Percentiles rank a stretch among this genome's conserved stretches.
Conservation (phyloP, 805 yeast species). For the Ogataea paraovalis region DNA sequence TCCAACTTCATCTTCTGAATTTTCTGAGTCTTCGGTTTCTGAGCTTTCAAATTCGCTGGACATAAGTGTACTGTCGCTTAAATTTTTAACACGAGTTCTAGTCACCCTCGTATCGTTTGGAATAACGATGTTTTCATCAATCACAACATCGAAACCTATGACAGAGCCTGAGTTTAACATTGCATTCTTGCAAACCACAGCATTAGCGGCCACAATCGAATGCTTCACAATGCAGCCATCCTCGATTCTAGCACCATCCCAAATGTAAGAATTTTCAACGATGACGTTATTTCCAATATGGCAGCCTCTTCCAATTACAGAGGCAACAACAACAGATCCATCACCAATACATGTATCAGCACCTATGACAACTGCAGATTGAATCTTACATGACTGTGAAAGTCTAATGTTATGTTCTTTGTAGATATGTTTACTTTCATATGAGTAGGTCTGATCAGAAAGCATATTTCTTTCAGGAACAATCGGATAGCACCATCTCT, state of each 20-base stretch:
- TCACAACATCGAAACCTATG: conserved; percentile 68
- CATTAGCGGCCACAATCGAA: conserved; percentile 68
- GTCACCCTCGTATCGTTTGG: conserved; percentile 51
- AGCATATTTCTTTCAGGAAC: conserved; percentile 81
- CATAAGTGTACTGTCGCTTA: conserved; percentile 26
- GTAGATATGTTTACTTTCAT: conserved; percentile 82
- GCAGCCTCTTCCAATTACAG: conserved; percentile 85
- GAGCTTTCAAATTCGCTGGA: conserved; percentile 22
- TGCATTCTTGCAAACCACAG: conserved; percentile 50
- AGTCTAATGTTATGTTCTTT: conserved; percentile 84
- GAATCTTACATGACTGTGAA: conserved; percentile 89
- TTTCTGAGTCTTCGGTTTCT: conserved; percentile 25
- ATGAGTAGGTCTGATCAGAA: conserved; percentile 67
- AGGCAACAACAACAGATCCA: conserved; percentile 57
- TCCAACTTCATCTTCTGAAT: conserved; percentile 19
- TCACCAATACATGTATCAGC: conserved; percentile 72
- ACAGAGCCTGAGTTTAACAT: conserved; percentile 66
- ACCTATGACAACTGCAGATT: conserved; percentile 80
- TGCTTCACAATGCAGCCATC: conserved; percentile 57
- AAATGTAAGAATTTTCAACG: conserved; percentile 73
- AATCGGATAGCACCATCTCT: conserved; percentile 90
- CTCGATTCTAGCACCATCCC: conserved; percentile 77
- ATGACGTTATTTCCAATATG: conserved; percentile 73
- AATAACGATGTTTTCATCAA: conserved; percentile 51
- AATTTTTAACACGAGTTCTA: conserved; percentile 38